These are phyloP conservation scores for Aegilops longissima DNA, from an alignment of 176 grass and related monocot species.

Conservation along the genomic window DNA sequence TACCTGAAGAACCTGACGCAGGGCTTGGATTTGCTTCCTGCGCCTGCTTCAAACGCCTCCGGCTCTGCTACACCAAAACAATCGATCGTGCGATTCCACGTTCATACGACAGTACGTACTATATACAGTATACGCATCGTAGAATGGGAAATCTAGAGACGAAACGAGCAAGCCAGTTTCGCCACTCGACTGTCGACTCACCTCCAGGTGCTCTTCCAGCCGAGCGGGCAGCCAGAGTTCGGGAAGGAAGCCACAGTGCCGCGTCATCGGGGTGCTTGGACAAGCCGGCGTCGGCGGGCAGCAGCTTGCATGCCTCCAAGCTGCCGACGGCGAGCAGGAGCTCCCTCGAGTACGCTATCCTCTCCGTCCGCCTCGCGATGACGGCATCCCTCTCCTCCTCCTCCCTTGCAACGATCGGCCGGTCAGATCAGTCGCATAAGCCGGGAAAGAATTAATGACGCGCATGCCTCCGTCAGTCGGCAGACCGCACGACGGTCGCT, in stretches of 20 bases:
- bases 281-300: not conserved
- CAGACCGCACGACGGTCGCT: too few species aligned
- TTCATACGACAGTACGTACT: too few species aligned
- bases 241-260: not conserved
- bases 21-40: constrained; percentile 94
- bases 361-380: not conserved
- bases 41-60: constrained; percentile 56
- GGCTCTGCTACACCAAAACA: constrained; percentile 69
- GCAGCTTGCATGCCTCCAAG: not conserved
- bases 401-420: not conserved
- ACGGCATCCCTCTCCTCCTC: not conserved
- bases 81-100: constrained; percentile 18
- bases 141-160: not conserved
- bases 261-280: not conserved
- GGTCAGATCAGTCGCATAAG: not conserved
- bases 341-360: not conserved
- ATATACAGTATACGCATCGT: too few species aligned
- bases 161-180: not conserved
- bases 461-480: too few species aligned
- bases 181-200: too few species aligned
- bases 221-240: not conserved
- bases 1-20: constrained; percentile 60
- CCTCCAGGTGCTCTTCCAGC: not conserved
- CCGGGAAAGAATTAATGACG: not conserved
- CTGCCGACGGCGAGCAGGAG: not conserved